A percentile compares a stretch with the other conserved stretches of the same genome.
Evolutionary conservation across 805 yeast genomes (phyloP).

Genomic region (Kluyveromyces lactis): DNA sequence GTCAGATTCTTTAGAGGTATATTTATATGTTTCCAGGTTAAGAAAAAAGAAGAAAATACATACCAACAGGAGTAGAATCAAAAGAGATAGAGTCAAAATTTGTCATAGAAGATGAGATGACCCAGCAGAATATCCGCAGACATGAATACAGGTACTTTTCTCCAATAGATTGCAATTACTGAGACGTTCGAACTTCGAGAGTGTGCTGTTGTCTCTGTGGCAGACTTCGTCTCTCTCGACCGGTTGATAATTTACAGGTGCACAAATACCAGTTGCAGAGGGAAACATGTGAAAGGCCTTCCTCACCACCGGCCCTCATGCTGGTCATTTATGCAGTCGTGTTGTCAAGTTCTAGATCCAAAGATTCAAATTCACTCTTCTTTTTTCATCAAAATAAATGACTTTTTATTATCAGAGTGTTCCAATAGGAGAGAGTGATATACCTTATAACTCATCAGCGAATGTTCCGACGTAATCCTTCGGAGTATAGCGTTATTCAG

Average conservation of each 20-base stretch:
- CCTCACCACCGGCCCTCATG: neutral
- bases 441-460: neutral
- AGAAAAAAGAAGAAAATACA: neutral
- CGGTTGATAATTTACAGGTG: neutral
- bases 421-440: neutral
- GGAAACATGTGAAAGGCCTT: neutral
- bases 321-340: neutral
- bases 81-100: neutral
- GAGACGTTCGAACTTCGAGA: neutral
- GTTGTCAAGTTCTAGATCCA: neutral
- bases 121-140: neutral
- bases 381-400: neutral
- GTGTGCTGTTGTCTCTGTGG: neutral
- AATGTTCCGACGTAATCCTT: neutral
- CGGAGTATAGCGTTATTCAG: neutral
- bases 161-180: neutral
- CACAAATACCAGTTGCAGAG: neutral
- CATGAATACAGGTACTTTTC: neutral
- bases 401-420: neutral
- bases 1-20: no score
- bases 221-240: neutral
- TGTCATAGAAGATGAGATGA: neutral
- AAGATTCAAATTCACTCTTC: neutral
- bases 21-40: no score
- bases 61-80: neutral